A percentile compares a stretch with the other conserved stretches of the same genome.
phyloP scores from a whole-genome alignment of 1,139 yeast species.

The Yamadazyma friedrichii region DNA sequence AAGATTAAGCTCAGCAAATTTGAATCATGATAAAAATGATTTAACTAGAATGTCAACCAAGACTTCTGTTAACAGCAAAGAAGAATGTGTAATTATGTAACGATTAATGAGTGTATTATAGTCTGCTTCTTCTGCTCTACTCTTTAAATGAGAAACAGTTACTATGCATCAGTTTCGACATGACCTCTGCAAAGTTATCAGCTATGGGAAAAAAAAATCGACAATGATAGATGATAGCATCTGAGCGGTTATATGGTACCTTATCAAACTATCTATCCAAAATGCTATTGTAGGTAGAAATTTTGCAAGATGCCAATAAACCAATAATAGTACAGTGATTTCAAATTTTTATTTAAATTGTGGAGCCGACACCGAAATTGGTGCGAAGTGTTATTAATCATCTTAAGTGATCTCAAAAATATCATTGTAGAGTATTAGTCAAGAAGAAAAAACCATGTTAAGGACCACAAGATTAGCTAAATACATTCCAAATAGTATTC shows the following conservation, averaged over 20 bases:
- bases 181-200: too few species aligned
- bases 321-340: not conserved
- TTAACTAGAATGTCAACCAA: not conserved
- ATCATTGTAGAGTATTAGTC: too few species aligned
- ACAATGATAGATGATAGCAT: too few species aligned
- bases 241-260: too few species aligned
- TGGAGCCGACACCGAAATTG: conserved; percentile 5
- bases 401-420: not conserved
- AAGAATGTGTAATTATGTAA: conserved; percentile 5
- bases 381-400: not conserved
- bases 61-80: not conserved
- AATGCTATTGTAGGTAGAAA: too few species aligned
- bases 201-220: too few species aligned
- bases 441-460: too few species aligned
- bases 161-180: too few species aligned
- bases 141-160: too few species aligned
- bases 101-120: conserved; percentile 6
- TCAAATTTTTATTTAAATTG: not conserved
- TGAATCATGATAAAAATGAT: not conserved
- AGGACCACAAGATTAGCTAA: not conserved
- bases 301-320: not conserved
- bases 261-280: too few species aligned
- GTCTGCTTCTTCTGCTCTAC: too few species aligned
- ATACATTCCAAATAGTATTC: too few species aligned
- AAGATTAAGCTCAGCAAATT: not conserved